Conservation (phyloP, 805 yeast species). For the Teunomyces kruisii region DNA sequence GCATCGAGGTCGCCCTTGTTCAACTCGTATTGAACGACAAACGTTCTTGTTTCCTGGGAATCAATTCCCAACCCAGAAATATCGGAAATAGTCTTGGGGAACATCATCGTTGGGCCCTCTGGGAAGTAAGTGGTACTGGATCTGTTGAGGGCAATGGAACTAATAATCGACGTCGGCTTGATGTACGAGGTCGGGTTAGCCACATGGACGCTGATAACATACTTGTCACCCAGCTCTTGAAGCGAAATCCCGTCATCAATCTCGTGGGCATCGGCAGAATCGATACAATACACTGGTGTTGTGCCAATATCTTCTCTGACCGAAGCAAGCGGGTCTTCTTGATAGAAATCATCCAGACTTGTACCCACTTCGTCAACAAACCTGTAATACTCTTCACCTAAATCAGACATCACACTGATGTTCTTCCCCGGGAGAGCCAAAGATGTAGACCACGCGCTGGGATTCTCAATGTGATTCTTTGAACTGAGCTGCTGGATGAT, state of each 20-base stretch:
- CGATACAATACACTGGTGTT: constrained; percentile 76
- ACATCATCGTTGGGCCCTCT: constrained; percentile 62
- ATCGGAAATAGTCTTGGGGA: constrained; percentile 57
- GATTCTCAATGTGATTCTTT: constrained; percentile 39
- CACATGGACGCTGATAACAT: constrained; percentile 64
- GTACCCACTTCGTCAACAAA: constrained; percentile 18
- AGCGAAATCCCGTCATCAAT: constrained; percentile 92
- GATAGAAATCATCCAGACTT: constrained; percentile 20
- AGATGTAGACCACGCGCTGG: constrained; percentile 50
- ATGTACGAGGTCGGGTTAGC: constrained; percentile 85
- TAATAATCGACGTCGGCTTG: constrained; percentile 36
- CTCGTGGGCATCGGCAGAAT: constrained; percentile 76
- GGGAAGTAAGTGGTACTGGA: constrained; percentile 75
- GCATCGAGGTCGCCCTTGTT: constrained; percentile 17
- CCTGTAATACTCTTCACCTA: constrained; percentile 44
- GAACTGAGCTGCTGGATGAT: constrained; percentile 33
- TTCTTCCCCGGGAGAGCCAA: constrained; percentile 45
- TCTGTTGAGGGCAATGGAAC: constrained; percentile 58
- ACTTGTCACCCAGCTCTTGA: constrained; percentile 26
- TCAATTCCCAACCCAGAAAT: constrained; percentile 52
- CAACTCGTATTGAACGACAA: constrained; percentile 34
- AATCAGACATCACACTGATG: constrained; percentile 42
- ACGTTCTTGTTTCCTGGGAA: constrained; percentile 41
- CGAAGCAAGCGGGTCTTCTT: constrained; percentile 26
- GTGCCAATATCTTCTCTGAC: constrained; percentile 43